These are phyloP conservation scores for Drechmeria coniospora DNA, from an alignment of 2,329 filamentous ascomycete species.

Conservation along the genomic window DNA sequence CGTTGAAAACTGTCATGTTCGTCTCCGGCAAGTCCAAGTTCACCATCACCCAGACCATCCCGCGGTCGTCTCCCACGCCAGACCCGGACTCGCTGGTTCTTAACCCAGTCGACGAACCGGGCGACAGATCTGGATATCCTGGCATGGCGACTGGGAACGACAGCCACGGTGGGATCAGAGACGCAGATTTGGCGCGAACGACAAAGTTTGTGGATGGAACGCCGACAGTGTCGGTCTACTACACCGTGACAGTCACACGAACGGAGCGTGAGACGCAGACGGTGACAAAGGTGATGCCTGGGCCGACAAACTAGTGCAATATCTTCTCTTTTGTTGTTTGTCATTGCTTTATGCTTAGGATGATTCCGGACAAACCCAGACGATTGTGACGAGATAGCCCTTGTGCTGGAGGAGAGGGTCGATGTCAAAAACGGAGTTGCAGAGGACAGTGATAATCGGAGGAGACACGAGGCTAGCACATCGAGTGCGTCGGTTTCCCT, in stretches of 20 bases:
- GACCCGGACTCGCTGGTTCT: conserved; percentile 12
- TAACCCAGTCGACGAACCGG: conserved; percentile 11
- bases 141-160: conserved; percentile 1
- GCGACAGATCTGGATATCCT: background rate
- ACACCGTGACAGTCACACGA: conserved; percentile 22
- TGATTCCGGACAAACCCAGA: too few species aligned
- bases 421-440: too few species aligned
- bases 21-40: conserved; percentile 3
- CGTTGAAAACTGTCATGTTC: background rate
- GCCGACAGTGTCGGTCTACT: conserved; percentile 19
- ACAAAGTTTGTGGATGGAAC: conserved; percentile 13
- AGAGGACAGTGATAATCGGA: too few species aligned
- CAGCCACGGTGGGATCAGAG: conserved; percentile 3
- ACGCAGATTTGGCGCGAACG: conserved; percentile 9
- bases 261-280: conserved; percentile 14
- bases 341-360: too few species aligned
- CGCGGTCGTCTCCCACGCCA: conserved; percentile 8
- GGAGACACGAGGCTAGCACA: too few species aligned
- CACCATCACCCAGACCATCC: conserved; percentile 14
- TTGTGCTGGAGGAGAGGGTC: too few species aligned
- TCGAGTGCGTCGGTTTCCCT: too few species aligned
- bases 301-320: background rate
- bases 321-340: too few species aligned
- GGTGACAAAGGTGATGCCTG: conserved; percentile 13
- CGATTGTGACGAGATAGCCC: too few species aligned